A percentile compares a stretch with the other conserved stretches of the same genome.
phyloP scores from a whole-genome alignment of 306 rosid species.

The Oxytropis ochrocephala region DNA sequence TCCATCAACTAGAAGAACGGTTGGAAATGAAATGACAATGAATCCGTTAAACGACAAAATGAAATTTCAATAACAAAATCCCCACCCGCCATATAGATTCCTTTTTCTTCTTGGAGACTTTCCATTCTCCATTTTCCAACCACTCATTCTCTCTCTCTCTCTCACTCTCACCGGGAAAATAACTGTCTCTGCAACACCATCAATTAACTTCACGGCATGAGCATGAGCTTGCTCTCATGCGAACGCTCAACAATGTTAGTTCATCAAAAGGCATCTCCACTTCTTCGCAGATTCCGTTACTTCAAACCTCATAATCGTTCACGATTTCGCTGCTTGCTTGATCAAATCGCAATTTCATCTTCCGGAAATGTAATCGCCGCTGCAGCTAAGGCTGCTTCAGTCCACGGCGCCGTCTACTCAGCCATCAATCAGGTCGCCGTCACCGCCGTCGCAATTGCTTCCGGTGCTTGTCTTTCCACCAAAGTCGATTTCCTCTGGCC shows the following conservation, averaged over 20 bases:
- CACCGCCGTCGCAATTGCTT: conserved; percentile 93
- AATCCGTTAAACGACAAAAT: conserved; percentile 10
- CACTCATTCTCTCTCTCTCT: conserved; percentile 11
- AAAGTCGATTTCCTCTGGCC: conserved; percentile 96
- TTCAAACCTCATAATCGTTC: conserved; percentile 30
- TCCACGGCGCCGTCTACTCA: conserved; percentile 81
- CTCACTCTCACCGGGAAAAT: conserved; percentile 15
- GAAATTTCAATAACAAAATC: background rate
- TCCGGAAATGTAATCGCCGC: conserved; percentile 77
- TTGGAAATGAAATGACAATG: background rate
- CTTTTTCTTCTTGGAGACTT: background rate
- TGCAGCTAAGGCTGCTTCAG: conserved; percentile 56
- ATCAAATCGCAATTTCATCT: conserved; percentile 49
- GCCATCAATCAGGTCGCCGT: conserved; percentile 95
- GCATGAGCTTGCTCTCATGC: conserved; percentile 46
- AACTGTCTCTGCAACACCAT: conserved; percentile 9
- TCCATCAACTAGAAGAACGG: conserved; percentile 4
- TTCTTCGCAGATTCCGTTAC: conserved; percentile 31
- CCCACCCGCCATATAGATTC: conserved; percentile 4
- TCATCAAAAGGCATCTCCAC: conserved; percentile 38
- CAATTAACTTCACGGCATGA: background rate
- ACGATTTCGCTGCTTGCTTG: conserved; percentile 46
- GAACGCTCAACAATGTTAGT: conserved; percentile 42
- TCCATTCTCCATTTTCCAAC: background rate
- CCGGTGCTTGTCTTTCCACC: conserved; percentile 97